These are phyloP conservation scores for Linum trigynum DNA, from an alignment of 345 rosid species.

Conservation along the genomic window DNA sequence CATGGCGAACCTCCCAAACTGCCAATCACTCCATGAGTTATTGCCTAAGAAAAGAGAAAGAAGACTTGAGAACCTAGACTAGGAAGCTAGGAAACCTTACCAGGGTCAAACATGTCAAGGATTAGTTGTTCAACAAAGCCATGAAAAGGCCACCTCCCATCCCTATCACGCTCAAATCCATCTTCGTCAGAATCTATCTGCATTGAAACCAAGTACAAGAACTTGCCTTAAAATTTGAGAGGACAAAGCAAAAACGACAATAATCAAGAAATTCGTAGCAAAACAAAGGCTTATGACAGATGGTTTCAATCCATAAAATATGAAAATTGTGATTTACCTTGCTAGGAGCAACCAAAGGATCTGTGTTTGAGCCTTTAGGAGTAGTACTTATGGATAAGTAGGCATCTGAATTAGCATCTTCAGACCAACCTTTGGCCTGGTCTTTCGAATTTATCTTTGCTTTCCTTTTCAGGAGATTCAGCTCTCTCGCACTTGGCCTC, in stretches of 20 bases:
- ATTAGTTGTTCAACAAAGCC: slow-evolving; percentile 87
- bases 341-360: slow-evolving; percentile 34
- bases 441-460: slow-evolving; percentile 93
- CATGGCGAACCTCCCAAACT: slow-evolving; percentile 99
- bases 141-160: slow-evolving; percentile 83
- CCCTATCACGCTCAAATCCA: slow-evolving; percentile 57
- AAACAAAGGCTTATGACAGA: background rate
- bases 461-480: slow-evolving; percentile 84
- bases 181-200: slow-evolving; percentile 81
- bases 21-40: slow-evolving; percentile 14
- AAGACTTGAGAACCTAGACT: slow-evolving; percentile 1
- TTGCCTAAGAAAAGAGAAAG: background rate
- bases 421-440: slow-evolving; percentile 81
- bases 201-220: slow-evolving; percentile 12
- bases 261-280: background rate
- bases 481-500: slow-evolving; percentile 92
- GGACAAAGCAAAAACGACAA: background rate
- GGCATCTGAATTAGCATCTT: slow-evolving; percentile 66
- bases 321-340: slow-evolving; percentile 46
- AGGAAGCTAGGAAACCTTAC: slow-evolving; percentile 33
- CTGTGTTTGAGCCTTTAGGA: slow-evolving; percentile 48
- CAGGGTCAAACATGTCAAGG: slow-evolving; percentile 98
- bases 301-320: background rate
- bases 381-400: slow-evolving; percentile 39
- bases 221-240: background rate